Base-by-base conservation (phyloP, 441 rosid genomes). In the Omphalea diandra region DNA sequence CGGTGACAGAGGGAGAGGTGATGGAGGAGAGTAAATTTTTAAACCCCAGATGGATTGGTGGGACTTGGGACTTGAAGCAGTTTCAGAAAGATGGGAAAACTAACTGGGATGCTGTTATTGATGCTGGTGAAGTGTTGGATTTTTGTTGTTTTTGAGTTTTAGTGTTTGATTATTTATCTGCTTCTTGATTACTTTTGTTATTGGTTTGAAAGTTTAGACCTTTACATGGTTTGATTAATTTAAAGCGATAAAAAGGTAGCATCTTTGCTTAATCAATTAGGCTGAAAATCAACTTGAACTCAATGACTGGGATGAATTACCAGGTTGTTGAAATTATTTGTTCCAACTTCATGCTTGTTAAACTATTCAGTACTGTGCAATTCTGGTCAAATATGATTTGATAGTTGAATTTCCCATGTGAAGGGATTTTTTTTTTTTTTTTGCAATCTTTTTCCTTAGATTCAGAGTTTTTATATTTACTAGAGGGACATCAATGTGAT, bases 41-140 rank as follows among this genome's bases (percentile, higher is more conserved):
- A 68, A 90, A 94, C 62, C 76, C 86, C 36, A 87, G 67, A 67
- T 93, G 98, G 98, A 69, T 89, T 46, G 80, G 76, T 43, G 98
- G 98, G 60, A 93, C 94, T 64, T 94, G 98, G 96, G 92, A 94
- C 72, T 83, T 94, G 81, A 86, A 85, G 69, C 85, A 84, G 80
- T 91, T 94, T 68, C 76, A 74, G 74, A 90, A 83, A 77, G 76
- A 78, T 59, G 94, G 91, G 4, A 78, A 71, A 65, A 84, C 91
- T 50, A 84, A 87, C 62, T 94, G 98, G 98, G 98, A 94, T 81
- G 81, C 88, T 53, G 94, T 91, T 66, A 94, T 91, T 71, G 97
- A 91, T 79, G 88, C 97, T 80, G 97, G 98, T 91, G 71, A 75
- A 79, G 20, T 50, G 26, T 66, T 33, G 33, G 58, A 0, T 12